A percentile compares a stretch with the other conserved stretches of the same genome.
Conservation (phyloP, 306 rosid species). For the Carpinus viminea region DNA sequence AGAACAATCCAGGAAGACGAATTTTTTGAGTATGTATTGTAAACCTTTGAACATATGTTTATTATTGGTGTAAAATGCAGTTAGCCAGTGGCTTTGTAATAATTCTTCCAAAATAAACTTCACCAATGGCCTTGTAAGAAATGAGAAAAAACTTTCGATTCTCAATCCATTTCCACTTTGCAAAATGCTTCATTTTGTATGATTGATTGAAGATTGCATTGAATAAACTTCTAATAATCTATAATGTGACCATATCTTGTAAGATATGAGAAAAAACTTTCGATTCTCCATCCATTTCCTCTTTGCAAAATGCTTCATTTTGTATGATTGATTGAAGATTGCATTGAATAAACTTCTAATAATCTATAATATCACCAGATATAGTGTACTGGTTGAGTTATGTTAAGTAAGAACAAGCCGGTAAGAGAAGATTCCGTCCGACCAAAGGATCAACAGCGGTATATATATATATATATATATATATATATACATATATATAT, state of each 20-base stretch:
- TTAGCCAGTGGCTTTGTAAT: not conserved
- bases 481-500: too few relatives aligned
- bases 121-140: too few relatives aligned
- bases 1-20: slow-evolving; percentile 25
- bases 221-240: too few relatives aligned
- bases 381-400: too few relatives aligned
- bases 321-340: not conserved
- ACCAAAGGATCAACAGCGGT: too few relatives aligned
- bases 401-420: too few relatives aligned
- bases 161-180: not conserved
- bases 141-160: not conserved
- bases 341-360: too few relatives aligned
- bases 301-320: not conserved
- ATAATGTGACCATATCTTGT: too few relatives aligned
- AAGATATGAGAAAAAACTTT: not conserved
- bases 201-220: not conserved
- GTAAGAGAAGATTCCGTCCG: too few relatives aligned
- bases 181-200: not conserved
- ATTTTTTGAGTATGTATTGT: slow-evolving; percentile 31
- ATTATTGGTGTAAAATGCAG: slow-evolving; percentile 21
- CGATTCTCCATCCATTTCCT: not conserved
- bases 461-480: too few relatives aligned
- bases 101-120: too few relatives aligned
- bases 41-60: slow-evolving; percentile 5
- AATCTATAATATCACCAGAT: too few relatives aligned